Evolutionary conservation across 2,329 filamentous ascomycete genomes (phyloP).

Genomic region (Sporothrix pallida): DNA sequence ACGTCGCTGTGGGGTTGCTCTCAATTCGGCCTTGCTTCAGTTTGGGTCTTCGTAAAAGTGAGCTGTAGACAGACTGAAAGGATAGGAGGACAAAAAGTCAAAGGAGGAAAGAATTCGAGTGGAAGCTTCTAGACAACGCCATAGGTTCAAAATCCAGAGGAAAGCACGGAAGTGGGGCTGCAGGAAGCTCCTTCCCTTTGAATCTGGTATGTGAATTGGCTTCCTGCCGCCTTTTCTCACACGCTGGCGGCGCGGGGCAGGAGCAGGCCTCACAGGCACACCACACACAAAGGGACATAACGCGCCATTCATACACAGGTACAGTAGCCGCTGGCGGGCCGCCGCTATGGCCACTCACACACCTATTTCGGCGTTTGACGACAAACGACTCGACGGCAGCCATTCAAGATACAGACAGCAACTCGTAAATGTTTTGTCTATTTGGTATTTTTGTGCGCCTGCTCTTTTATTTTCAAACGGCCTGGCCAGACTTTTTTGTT

Average conservation of each 20-base stretch:
- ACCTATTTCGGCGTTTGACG: neutral
- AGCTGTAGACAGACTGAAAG: neutral
- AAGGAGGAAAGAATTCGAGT: conserved; percentile 4
- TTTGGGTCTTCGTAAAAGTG: neutral
- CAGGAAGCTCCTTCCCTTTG: conserved; percentile 27
- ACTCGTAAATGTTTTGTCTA: neutral
- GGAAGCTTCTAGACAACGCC: conserved; percentile 36
- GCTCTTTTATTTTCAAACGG: neutral
- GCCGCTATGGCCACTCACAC: conserved; percentile 17
- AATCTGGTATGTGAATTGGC: neutral
- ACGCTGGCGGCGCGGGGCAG: neutral
- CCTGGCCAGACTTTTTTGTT: neutral
- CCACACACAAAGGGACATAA: neutral
- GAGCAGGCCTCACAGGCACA: neutral
- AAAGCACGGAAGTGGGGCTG: conserved; percentile 27
- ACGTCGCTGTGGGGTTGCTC: conserved; percentile 10
- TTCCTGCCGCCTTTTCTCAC: conserved; percentile 1
- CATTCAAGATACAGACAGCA: too few species aligned
- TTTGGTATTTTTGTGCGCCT: neutral
- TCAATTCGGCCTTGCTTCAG: conserved; percentile 7
- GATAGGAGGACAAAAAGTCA: neutral
- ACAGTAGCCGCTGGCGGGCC: conserved; percentile 14
- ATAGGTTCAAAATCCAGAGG: conserved; percentile 21
- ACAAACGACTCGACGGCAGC: too few species aligned
- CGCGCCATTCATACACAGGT: neutral